A percentile compares a stretch with the other conserved stretches of the same genome.
Evolutionary conservation across 1,284 basidiomycete genomes (phyloP).

Genomic region (Flammula alnicola): DNA sequence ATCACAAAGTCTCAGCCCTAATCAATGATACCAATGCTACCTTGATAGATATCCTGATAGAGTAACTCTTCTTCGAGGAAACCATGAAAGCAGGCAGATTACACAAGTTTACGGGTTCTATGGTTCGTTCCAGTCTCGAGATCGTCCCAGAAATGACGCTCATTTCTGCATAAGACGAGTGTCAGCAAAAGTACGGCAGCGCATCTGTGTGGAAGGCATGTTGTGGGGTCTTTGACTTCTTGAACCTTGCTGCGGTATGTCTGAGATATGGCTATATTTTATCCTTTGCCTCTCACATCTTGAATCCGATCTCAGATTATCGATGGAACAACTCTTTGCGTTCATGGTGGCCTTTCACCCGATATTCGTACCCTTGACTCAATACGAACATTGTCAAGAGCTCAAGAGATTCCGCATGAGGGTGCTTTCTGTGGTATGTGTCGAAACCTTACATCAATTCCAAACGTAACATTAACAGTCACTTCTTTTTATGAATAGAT

Average conservation of each 20-base stretch:
- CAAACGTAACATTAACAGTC: too few species aligned
- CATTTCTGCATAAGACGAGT: conserved; percentile 71
- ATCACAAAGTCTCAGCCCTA: too few species aligned
- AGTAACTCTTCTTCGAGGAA: conserved; percentile 90
- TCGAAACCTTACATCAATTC: too few species aligned
- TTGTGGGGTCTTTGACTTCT: conserved; percentile 93
- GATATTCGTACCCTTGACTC: conserved; percentile 94
- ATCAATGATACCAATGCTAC: too few species aligned
- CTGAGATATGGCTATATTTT: not conserved
- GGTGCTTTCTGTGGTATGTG: conserved; percentile 95
- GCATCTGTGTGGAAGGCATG: conserved; percentile 95
- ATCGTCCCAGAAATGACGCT: not conserved
- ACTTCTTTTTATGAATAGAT: conserved; percentile 50
- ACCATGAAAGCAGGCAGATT: conserved; percentile 96
- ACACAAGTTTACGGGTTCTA: conserved; percentile 99
- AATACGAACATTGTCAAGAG: conserved; percentile 87
- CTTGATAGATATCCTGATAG: conserved; percentile 83
- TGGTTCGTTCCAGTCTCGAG: conserved; percentile 51
- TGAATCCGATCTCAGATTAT: conserved; percentile 86
- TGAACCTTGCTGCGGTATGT: conserved; percentile 91
- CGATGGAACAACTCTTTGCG: conserved; percentile 89
- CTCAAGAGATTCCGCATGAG: conserved; percentile 96
- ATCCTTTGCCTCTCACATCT: too few species aligned
- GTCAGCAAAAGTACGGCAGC: conserved; percentile 95
- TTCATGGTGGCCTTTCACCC: conserved; percentile 92